Percentiles rank a stretch among this genome's conserved stretches.
Conservation (phyloP, 2,329 filamentous ascomycete species). For the Fusarium pseudograminearum region DNA sequence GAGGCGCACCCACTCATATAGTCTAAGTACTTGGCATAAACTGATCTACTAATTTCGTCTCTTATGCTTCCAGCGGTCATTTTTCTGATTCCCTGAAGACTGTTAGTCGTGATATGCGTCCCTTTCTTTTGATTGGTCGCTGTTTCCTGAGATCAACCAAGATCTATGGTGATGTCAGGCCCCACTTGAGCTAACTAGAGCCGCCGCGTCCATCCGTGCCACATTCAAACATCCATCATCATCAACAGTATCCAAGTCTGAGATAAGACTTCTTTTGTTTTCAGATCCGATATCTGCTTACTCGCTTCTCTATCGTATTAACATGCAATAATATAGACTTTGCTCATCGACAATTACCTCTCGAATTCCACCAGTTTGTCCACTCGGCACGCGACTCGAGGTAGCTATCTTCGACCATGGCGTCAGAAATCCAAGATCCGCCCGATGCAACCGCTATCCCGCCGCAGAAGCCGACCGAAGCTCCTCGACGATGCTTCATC, state of each 20-base stretch:
- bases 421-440: conserved; percentile 26
- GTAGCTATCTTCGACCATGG: conserved; percentile 23
- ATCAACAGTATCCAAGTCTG: conserved; percentile 16
- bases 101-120: background rate
- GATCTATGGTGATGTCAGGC: conserved; percentile 35
- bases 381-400: conserved; percentile 33
- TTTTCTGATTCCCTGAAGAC: no score
- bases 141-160: background rate
- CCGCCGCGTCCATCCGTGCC: conserved; percentile 16
- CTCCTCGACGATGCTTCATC: conserved; percentile 69
- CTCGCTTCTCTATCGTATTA: background rate
- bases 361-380: background rate
- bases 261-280: conserved; percentile 15
- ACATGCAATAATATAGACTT: conserved; percentile 24
- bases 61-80: no score
- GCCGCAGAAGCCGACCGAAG: conserved; percentile 35
- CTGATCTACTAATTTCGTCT: background rate
- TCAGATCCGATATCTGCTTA: background rate
- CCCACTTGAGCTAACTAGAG: conserved; percentile 33
- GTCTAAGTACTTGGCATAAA: no score
- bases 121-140: conserved; percentile 19
- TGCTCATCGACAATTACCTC: background rate
- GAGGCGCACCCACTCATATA: background rate
- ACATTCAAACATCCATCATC: conserved; percentile 24
- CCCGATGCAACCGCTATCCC: conserved; percentile 1